These are phyloP conservation scores for Boletus rubescentipes DNA, from an alignment of 768 basidiomycete species.

Conservation along the genomic window DNA sequence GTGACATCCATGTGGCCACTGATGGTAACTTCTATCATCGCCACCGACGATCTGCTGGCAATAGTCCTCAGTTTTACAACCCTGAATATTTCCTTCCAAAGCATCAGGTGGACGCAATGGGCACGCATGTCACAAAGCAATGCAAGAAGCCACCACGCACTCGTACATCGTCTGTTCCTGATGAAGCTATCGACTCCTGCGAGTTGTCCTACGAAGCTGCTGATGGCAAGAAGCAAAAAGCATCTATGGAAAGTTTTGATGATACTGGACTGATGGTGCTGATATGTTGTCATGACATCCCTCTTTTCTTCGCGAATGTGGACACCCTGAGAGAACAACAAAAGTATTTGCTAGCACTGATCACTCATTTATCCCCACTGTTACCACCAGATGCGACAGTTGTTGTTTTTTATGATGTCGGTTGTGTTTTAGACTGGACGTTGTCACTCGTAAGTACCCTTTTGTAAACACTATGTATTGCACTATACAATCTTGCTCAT, in stretches of 20 bases:
- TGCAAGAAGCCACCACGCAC: not conserved
- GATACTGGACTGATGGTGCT: not conserved
- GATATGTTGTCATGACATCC: constrained; percentile 30
- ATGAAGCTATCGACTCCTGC: not conserved
- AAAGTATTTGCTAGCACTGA: too few relatives aligned
- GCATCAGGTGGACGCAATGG: too few relatives aligned
- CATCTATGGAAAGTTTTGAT: not conserved
- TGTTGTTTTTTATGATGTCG: not conserved
- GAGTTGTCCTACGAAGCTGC: not conserved
- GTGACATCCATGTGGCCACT: not conserved
- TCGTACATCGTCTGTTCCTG: not conserved
- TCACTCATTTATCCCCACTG: not conserved
- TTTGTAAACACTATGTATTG: too few relatives aligned
- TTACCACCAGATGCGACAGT: not conserved
- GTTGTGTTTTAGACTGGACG: not conserved
- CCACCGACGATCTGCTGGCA: too few relatives aligned
- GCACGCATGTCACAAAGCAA: too few relatives aligned
- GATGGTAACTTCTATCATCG: too few relatives aligned
- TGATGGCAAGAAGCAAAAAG: not conserved
- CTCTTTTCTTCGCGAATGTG: constrained; percentile 33
- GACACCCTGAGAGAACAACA: not conserved
- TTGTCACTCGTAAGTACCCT: not conserved
- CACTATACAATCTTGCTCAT: too few relatives aligned
- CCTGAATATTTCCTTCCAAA: too few relatives aligned
- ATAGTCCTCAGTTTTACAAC: too few relatives aligned